Conservation (phyloP, 2,329 filamentous ascomycete species). For the Stagonosporopsis vannaccii region DNA sequence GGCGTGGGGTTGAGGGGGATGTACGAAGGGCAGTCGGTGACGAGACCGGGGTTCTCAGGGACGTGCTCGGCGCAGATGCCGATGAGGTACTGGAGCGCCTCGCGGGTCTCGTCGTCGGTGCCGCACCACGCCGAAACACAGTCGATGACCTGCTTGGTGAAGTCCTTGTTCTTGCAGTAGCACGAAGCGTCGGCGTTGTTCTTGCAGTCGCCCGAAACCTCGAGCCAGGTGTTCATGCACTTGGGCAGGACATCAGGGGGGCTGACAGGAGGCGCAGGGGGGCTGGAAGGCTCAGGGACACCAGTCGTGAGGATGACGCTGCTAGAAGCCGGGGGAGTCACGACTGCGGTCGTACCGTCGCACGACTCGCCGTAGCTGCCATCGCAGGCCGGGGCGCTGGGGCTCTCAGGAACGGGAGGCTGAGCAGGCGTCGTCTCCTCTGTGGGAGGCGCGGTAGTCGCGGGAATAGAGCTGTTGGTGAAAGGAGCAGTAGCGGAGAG, state of each 20-base stretch:
- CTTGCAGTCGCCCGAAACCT: slow-evolving; percentile 72
- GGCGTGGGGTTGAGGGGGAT: slow-evolving; percentile 52
- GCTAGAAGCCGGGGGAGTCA: slow-evolving; percentile 14
- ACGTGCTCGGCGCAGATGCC: slow-evolving; percentile 85
- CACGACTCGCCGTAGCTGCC: slow-evolving; percentile 27
- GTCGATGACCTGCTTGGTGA: slow-evolving; percentile 79
- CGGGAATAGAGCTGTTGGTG: slow-evolving; percentile 28
- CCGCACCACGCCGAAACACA: slow-evolving; percentile 80
- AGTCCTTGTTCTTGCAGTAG: slow-evolving; percentile 83
- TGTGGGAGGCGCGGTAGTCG: slow-evolving; percentile 18
- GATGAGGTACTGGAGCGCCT: slow-evolving; percentile 83
- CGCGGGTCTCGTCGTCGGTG: slow-evolving; percentile 68
- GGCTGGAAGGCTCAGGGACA: slow-evolving; percentile 28
- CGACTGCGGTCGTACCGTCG: slow-evolving; percentile 21
- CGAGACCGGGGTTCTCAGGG: slow-evolving; percentile 80
- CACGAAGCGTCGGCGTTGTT: slow-evolving; percentile 84
- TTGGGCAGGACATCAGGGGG: slow-evolving; percentile 78
- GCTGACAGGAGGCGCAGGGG: slow-evolving; percentile 33
- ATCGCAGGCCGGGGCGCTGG: slow-evolving; percentile 7
- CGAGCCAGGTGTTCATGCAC: slow-evolving; percentile 91
- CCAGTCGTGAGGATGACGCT: slow-evolving; percentile 21
- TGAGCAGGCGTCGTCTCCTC: slow-evolving; percentile 2
- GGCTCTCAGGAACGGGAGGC: slow-evolving; percentile 6
- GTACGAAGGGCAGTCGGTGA: slow-evolving; percentile 74
- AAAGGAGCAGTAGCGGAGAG: slow-evolving; percentile 21